Evolutionary conservation across 2,329 filamentous ascomycete species (phyloP), one percentile per base, ranked within the genome.

Genomic region (Pseudodiploospora longispora): DNA sequence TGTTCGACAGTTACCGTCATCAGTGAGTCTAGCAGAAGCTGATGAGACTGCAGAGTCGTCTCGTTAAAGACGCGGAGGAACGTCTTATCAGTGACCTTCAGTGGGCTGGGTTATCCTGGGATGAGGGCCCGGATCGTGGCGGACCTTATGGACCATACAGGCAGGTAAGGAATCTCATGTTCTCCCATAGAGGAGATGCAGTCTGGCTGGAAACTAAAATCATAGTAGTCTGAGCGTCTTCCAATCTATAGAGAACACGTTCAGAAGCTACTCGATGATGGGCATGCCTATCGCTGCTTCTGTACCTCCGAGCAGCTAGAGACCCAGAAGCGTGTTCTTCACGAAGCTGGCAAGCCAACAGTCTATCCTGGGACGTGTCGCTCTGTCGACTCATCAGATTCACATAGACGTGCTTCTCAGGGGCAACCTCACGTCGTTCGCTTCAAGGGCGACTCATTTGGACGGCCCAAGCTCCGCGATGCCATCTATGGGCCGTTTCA

Each of bases 31-130:
- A 40, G 29, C 8, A 10, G 9, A 47, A 32, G 19, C 42, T 44
- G 27, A 49, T n/a, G 30, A 29, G 19, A 9, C 38, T 4, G 29
- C 47, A 93, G 86, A 87, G 84, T 68, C 81, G 93, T 48, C 83
- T 91, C 6, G 80, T 97, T 4, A 66, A 72, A 1, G 89, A 84
- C 58, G 89, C 93, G 1, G 89, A 96, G 61, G 64, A 82, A 48
- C 77, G 82, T 44, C 67, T 98, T 3, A 85, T 84, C 52, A 70
- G 84, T 47, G 91, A 97, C 59, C 66, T 98, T 43, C 73, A 75
- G 66, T 98, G 93, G 93, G 85, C 89, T 12, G 89, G 90, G 1
- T 68, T 98, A 30, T 70, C 83, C 42, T 98, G 91, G 91, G 90
- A 96, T 64, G 94, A 98, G 78, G 90, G 90, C 3, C 93, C 93